Evolutionary conservation across 306 rosid genomes (phyloP).

Genomic region (Echinosophora koreensis): DNA sequence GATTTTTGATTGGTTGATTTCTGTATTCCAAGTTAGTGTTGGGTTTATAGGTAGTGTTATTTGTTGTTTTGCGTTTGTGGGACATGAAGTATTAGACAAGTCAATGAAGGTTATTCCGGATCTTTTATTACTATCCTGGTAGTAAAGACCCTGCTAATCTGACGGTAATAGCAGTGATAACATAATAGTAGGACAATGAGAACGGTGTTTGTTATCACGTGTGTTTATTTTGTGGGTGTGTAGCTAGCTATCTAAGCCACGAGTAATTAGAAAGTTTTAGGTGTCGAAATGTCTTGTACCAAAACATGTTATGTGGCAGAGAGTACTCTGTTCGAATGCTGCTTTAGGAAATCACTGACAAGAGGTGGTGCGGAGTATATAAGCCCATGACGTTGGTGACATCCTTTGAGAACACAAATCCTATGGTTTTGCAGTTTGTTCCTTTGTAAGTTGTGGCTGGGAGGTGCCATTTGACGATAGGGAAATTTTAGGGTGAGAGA

Average conservation of each 20-base stretch:
- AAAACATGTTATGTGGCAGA: not conserved
- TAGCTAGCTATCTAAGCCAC: not conserved
- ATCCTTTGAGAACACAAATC: not conserved
- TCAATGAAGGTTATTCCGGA: not conserved
- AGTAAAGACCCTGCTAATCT: slow-evolving; percentile 10
- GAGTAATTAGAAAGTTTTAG: not conserved
- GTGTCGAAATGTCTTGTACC: not conserved
- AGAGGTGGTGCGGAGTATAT: not conserved
- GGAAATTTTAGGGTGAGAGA: too few species aligned
- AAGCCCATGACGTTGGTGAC: not conserved
- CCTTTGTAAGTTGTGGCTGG: not conserved
- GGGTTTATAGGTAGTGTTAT: slow-evolving; percentile 1
- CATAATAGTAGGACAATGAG: slow-evolving; percentile 9
- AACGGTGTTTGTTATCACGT: not conserved
- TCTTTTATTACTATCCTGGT: not conserved
- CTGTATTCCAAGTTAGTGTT: slow-evolving; percentile 17
- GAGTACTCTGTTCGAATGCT: not conserved
- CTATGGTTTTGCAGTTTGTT: not conserved
- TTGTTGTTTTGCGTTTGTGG: not conserved
- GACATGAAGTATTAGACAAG: not conserved
- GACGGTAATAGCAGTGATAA: not conserved
- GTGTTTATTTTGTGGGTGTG: not conserved
- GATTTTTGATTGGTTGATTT: not conserved
- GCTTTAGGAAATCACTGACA: not conserved
- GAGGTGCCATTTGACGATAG: not conserved